These are phyloP conservation scores for Dimargaris verticillata DNA, from an alignment of 192 early-diverging fungal genomes.

Conservation along the genomic window DNA sequence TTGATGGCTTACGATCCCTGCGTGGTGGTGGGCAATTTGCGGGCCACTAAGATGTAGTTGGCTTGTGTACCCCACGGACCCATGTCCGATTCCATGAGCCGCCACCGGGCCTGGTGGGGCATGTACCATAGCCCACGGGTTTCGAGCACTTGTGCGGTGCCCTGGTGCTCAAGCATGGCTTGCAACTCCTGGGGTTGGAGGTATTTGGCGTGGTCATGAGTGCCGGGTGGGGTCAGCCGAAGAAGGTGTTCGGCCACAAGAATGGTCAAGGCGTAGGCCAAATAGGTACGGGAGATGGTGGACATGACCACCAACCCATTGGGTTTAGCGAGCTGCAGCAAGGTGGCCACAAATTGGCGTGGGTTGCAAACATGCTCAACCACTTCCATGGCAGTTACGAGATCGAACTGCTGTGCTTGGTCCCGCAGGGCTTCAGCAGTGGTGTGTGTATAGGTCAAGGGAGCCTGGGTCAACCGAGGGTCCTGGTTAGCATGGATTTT, in stretches of 20 bases:
- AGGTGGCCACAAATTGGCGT: slow-evolving; percentile 44
- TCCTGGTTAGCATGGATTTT: slow-evolving; percentile 49
- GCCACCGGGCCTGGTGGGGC: slow-evolving; percentile 20
- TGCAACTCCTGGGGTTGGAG: slow-evolving; percentile 57
- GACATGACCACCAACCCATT: slow-evolving; percentile 62
- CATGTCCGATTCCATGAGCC: neutral
- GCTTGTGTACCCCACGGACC: slow-evolving; percentile 20
- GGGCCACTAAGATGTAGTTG: slow-evolving; percentile 28
- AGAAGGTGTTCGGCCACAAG: slow-evolving; percentile 67
- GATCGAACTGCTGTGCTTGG: slow-evolving; percentile 44
- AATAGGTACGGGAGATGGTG: slow-evolving; percentile 76
- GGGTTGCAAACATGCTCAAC: slow-evolving; percentile 83
- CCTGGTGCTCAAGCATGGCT: slow-evolving; percentile 22
- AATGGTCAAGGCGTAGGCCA: slow-evolving; percentile 62
- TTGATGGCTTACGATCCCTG: too few relatives aligned
- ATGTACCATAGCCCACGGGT: slow-evolving; percentile 36
- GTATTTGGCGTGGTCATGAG: slow-evolving; percentile 77
- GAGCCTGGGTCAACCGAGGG: slow-evolving; percentile 36
- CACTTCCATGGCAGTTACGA: slow-evolving; percentile 74
- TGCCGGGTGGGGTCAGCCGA: slow-evolving; percentile 60
- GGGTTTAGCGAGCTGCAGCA: slow-evolving; percentile 48
- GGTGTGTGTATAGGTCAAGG: slow-evolving; percentile 41
- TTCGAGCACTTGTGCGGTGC: slow-evolving; percentile 30
- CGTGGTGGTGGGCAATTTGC: slow-evolving; percentile 11
- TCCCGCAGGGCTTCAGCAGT: slow-evolving; percentile 35